Evolutionary conservation across 768 basidiomycete species (phyloP).

Genomic region (Lactifluus rugatus): DNA sequence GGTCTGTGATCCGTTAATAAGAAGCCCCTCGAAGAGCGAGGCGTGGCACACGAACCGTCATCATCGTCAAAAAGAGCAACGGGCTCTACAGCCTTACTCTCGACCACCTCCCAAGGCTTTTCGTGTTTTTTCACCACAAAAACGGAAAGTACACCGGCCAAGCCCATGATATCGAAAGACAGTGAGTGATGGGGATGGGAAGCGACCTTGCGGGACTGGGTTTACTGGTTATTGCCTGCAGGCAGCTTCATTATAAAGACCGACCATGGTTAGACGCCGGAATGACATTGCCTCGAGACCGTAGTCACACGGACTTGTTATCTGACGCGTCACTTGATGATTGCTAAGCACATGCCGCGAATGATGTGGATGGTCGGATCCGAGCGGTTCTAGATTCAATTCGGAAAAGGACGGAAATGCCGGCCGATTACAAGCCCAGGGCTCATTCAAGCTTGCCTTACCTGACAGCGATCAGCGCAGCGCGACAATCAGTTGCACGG

Average conservation of each 20-base stretch:
- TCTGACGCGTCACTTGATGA: constrained; percentile 1
- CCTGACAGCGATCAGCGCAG: too few relatives aligned
- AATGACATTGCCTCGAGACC: constrained; percentile 10
- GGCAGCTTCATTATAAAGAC: constrained; percentile 8
- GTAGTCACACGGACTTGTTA: not conserved
- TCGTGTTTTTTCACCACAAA: constrained; percentile 45
- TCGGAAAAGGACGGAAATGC: not conserved
- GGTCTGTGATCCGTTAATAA: constrained; percentile 30
- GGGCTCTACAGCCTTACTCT: constrained; percentile 52
- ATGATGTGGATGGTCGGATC: not conserved
- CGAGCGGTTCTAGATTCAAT: not conserved
- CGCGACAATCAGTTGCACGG: too few relatives aligned
- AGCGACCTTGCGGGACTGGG: not conserved
- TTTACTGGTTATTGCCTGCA: not conserved
- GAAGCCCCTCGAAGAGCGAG: not conserved
- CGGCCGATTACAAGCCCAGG: too few relatives aligned
- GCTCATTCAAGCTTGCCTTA: too few relatives aligned
- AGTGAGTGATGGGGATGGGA: not conserved
- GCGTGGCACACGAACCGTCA: constrained; percentile 36
- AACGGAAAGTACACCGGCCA: constrained; percentile 22
- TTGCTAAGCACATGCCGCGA: too few relatives aligned
- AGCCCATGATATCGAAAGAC: constrained; percentile 11
- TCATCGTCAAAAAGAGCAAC: constrained; percentile 52
- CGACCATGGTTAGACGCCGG: constrained; percentile 6
- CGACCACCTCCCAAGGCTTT: constrained; percentile 71